Evolutionary conservation across 495 filamentous ascomycete species (phyloP).

Genomic region (Filosporella fistucella): DNA sequence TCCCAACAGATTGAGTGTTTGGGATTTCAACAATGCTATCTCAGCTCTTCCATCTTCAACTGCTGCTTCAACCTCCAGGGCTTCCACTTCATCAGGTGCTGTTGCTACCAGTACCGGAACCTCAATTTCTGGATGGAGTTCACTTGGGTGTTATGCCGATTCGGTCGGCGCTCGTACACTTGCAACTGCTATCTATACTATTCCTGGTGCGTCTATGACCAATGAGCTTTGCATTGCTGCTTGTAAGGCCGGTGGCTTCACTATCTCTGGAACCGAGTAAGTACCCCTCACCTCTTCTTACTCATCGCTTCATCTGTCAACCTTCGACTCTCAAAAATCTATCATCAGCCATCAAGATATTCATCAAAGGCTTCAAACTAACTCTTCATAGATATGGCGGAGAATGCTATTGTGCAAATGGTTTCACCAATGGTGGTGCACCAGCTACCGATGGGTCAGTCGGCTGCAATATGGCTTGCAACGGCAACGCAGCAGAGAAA

Average conservation of each 20-base stretch:
- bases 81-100: background rate
- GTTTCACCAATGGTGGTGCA: conserved; percentile 22
- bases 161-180: conserved; percentile 9
- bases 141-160: conserved; percentile 5
- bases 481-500: conserved; percentile 10
- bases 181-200: conserved; percentile 10
- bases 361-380: too few relatives aligned
- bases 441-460: conserved; percentile 6
- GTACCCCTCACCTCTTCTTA: too few relatives aligned
- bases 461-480: conserved; percentile 8
- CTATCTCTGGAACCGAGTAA: conserved; percentile 31
- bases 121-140: background rate
- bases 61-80: background rate
- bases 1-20: conserved; percentile 19
- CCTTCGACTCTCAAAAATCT: too few relatives aligned
- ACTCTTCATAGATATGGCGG: too few relatives aligned
- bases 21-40: conserved; percentile 4
- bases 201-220: conserved; percentile 14
- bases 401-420: conserved; percentile 57
- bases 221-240: conserved; percentile 25
- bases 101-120: background rate
- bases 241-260: conserved; percentile 24
- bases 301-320: too few relatives aligned
- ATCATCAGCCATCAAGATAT: too few relatives aligned
- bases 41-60: background rate